Conservation (phyloP, 768 basidiomycete species). For the Boletus edulis region DNA sequence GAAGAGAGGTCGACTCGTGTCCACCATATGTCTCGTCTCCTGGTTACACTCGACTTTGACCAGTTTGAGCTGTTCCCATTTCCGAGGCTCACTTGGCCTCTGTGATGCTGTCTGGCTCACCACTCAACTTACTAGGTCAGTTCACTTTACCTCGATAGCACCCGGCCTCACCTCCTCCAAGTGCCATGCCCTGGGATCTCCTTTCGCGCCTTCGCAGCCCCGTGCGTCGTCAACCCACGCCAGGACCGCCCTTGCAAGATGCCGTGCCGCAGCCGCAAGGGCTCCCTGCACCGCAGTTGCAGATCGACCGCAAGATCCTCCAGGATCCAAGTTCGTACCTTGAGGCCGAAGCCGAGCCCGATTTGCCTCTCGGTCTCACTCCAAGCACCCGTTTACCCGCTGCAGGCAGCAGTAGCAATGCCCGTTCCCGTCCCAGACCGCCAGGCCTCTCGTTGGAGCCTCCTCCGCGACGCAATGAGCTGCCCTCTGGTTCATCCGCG, state of each 20-base stretch:
- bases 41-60: too few relatives aligned
- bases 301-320: conserved; percentile 28
- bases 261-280: not conserved
- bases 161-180: not conserved
- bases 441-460: not conserved
- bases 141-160: not conserved
- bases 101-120: conserved; percentile 4
- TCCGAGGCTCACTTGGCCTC: conserved; percentile 3
- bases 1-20: conserved; percentile 19
- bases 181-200: conserved; percentile 27
- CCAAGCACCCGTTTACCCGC: conserved; percentile 27
- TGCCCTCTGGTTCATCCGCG: not conserved
- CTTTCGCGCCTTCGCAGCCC: conserved; percentile 33
- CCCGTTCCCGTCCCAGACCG: conserved; percentile 4
- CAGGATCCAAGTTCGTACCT: conserved; percentile 30
- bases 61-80: not conserved
- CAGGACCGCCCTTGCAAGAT: conserved; percentile 12
- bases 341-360: conserved; percentile 11
- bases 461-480: not conserved
- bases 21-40: not conserved
- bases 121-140: not conserved
- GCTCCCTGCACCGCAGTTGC: conserved; percentile 1
- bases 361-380: conserved; percentile 22
- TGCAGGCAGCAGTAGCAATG: not conserved
- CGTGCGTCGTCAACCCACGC: conserved; percentile 21